These are phyloP conservation scores for Tagetes patula DNA, from an alignment of 129 eudicot species.

Conservation along the genomic window DNA sequence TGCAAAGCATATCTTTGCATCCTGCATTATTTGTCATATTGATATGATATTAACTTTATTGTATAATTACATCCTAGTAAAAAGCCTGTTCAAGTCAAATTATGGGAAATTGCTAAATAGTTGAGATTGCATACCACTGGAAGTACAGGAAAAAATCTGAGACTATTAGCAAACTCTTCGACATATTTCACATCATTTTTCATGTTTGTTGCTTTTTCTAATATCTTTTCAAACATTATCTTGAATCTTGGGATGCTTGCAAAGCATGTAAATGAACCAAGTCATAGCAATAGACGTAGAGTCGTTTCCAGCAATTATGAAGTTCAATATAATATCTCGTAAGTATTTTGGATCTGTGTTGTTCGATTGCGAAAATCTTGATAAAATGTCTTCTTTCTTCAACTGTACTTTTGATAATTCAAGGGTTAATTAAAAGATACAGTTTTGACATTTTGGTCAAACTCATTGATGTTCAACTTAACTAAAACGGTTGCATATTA, in stretches of 20 bases:
- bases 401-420: slow-evolving; percentile 28
- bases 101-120: neutral
- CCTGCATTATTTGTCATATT: slow-evolving; percentile 27
- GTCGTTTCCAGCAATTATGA: slow-evolving; percentile 68
- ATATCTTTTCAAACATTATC: slow-evolving; percentile 56
- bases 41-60: neutral
- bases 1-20: slow-evolving; percentile 44
- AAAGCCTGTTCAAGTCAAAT: neutral
- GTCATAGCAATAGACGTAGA: slow-evolving; percentile 58
- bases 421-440: neutral
- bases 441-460: neutral
- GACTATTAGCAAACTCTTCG: slow-evolving; percentile 40
- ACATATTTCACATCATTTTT: slow-evolving; percentile 14
- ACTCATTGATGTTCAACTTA: neutral
- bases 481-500: neutral
- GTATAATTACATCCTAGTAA: neutral
- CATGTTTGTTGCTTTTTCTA: slow-evolving; percentile 34
- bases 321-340: slow-evolving; percentile 58
- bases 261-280: slow-evolving; percentile 64
- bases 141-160: slow-evolving; percentile 69
- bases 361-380: slow-evolving; percentile 50
- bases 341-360: slow-evolving; percentile 43
- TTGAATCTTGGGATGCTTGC: slow-evolving; percentile 57
- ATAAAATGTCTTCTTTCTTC: slow-evolving; percentile 55
- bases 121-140: slow-evolving; percentile 49